These are phyloP conservation scores for Brassica balearica DNA, from an alignment of 441 rosid species.

Conservation along the genomic window DNA sequence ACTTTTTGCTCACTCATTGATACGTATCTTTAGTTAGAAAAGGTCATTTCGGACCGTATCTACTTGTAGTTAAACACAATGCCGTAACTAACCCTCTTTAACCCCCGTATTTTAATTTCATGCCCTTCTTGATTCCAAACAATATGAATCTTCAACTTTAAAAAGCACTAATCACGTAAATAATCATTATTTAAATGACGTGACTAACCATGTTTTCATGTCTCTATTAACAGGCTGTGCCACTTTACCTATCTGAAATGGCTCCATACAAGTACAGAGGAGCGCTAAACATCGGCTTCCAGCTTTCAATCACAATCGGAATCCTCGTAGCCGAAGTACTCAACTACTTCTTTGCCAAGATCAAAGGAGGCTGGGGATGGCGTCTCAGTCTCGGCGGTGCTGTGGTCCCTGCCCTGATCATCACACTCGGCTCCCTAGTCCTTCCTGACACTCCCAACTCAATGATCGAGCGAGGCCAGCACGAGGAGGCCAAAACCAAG, in stretches of 20 bases:
- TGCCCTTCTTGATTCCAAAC: not conserved
- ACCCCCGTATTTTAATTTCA: not conserved
- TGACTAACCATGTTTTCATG: constrained; percentile 20
- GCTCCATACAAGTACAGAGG: constrained; percentile 64
- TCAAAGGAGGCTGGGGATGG: constrained; percentile 57
- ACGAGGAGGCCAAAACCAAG: constrained; percentile 43
- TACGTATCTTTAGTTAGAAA: constrained; percentile 23
- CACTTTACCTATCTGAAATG: constrained; percentile 61
- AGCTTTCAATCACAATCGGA: constrained; percentile 58
- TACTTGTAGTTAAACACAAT: not conserved
- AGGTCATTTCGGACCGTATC: constrained; percentile 39
- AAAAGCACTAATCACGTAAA: constrained; percentile 13
- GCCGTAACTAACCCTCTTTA: constrained; percentile 5
- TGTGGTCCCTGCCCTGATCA: constrained; percentile 58
- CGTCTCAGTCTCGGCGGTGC: constrained; percentile 57
- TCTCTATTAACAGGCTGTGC: constrained; percentile 51
- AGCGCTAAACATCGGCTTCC: constrained; percentile 59
- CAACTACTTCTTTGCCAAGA: constrained; percentile 58
- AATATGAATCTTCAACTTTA: not conserved
- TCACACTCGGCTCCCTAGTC: constrained; percentile 51
- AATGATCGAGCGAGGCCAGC: constrained; percentile 58
- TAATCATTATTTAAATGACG: constrained; percentile 11
- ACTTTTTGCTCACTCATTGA: constrained; percentile 5
- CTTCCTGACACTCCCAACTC: constrained; percentile 64
- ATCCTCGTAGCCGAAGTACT: constrained; percentile 57